Base-by-base conservation (phyloP, 179 eudicot species). In the Patellifolia procumbens region DNA sequence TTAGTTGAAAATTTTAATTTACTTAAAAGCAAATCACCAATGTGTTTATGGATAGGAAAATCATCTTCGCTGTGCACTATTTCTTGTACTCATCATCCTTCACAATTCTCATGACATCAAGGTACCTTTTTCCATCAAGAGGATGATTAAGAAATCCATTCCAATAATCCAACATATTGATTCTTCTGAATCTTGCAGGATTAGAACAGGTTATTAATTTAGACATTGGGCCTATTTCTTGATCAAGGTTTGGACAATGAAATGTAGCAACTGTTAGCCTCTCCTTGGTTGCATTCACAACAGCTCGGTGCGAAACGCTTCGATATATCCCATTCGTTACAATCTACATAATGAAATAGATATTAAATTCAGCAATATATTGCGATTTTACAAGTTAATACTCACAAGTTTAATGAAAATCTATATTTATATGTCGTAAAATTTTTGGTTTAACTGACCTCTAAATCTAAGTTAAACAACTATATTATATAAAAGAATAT, bases 121-220 rank as follows among this genome's bases (percentile, higher is more conserved):
- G 75, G 75, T 80, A 83, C 0, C 83, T 77, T 74, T 85, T 87
- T 0, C 86, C 87, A 24, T 82, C 45, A 43, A 87, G 90, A 29
- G 85, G 64, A 24, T 80, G 82, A 13, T 75, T 68, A 46, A 87
- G 78, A 17, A 85, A 83, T 10, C 59, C 84, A 76, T 80, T 84
- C 69, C 76, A 79, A 20, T 81, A 87, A 37, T 80, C 74, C 1
- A 45, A 68, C 65, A 70, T 49, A 28, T 64, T 72, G 42, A 85
- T 60, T 65, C 83, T 82, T 34, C 55, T 72, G 28, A 80, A 90
- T 19, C 24, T 43, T 26, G 84, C 69, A 1, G 85, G 91, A 45
- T 43, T 83, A 11, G 75, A 20, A 0, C 73, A 73, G 17, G 80
- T 77, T 11, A 82, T 46, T 31, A 87, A 67, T 65, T 81, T 82